Evolutionary conservation across 2,329 filamentous ascomycete genomes (phyloP), one percentile per base, ranked within the genome.

Genomic region (Amesomyces nigricolor): DNA sequence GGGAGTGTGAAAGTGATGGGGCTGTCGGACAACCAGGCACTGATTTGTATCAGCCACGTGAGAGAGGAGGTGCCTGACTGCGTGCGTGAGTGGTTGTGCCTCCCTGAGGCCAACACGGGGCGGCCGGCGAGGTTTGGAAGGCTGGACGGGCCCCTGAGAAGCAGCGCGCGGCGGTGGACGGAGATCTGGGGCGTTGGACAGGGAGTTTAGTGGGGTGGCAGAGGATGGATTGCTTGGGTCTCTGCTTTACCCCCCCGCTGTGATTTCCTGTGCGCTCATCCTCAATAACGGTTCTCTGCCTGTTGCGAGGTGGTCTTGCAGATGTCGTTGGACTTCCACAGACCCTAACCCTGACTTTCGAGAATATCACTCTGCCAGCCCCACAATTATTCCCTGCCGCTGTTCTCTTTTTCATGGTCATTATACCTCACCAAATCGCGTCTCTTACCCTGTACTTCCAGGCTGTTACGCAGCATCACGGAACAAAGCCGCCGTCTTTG

Each of bases 1-100:
- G 79, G 74, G 0, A 66, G 68, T 1, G 75, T 82, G 1, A 75
- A 71, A 19, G 72, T 92, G 4, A 66, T 65, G 1, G 90, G 90
- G 0, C 71, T 96, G 54, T 77, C 78, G 1, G 75, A 83, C 0
- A 70, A 82, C 19, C 92, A 97, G 71, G 91, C 91, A 0, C 73
- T 99, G 52, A 80, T 97, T n/a, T 90, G 91, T 61, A 92, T 97
- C 57, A 94, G 90, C 58, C 94, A 99, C 72, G 79, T 92, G 58
- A 85, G 85, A 59, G 91, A 96, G 64, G 94, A 99, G 70, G 88
- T 97, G 9, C 94, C 94, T 0, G 85, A 86, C 48, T 86, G 85
- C 62, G 81, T 96, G 22, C 75, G 89, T 46, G 84, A 95, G 67
- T 97, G 88, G 87, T 77, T 97, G 49, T 91, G 89, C 68, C 74